Evolutionary conservation across 140 eudicot species (phyloP).

Genomic region (Flaveria floridana): DNA sequence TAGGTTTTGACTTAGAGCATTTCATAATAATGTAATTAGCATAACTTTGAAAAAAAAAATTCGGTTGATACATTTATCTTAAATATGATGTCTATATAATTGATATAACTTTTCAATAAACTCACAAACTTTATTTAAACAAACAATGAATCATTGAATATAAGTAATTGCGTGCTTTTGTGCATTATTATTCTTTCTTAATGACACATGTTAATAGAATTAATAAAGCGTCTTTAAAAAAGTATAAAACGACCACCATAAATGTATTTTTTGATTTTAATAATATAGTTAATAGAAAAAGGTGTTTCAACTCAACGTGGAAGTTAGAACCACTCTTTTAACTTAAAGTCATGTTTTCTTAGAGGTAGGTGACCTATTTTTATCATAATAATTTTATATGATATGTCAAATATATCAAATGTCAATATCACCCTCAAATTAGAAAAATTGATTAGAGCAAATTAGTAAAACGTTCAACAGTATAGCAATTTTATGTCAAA

Average conservation of each 20-base stretch:
- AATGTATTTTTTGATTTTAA: neutral
- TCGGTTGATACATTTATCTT: too few species aligned
- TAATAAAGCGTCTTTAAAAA: neutral
- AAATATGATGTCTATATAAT: too few species aligned
- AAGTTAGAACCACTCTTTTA: constrained; percentile 37
- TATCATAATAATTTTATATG: constrained; percentile 1
- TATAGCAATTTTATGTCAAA: neutral
- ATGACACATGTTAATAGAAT: neutral
- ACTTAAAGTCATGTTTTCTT: constrained; percentile 25
- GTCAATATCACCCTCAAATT: constrained; percentile 11
- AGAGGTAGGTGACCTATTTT: constrained; percentile 35
- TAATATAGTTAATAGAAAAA: neutral
- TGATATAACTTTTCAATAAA: too few species aligned
- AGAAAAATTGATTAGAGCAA: neutral
- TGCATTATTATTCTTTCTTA: too few species aligned
- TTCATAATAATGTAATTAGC: too few species aligned
- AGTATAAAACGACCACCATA: neutral
- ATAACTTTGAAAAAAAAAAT: too few species aligned
- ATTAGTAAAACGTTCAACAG: neutral
- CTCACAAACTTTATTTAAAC: too few species aligned
- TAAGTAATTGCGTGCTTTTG: too few species aligned
- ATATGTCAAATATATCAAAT: constrained; percentile 17
- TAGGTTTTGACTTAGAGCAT: too few species aligned
- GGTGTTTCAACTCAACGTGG: constrained; percentile 29
- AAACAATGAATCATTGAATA: too few species aligned